Evolutionary conservation across 1,139 yeast species (phyloP).

Genomic region (Kluyveromyces sp.): DNA sequence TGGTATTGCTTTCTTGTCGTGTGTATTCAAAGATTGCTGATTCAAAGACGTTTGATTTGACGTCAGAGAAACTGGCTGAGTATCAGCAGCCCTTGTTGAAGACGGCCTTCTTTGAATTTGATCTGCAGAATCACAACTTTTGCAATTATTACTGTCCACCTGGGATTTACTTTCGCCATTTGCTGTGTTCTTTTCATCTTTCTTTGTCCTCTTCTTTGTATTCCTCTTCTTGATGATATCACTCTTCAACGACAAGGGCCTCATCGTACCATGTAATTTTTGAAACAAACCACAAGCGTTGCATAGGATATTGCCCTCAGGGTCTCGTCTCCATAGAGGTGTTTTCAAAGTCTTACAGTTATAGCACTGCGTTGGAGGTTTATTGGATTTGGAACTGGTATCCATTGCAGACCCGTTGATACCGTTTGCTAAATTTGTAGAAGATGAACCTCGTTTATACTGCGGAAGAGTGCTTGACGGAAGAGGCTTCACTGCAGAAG

Average conservation of each 20-base stretch:
- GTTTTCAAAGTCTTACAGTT: constrained; percentile 93
- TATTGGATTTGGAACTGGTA: constrained; percentile 1
- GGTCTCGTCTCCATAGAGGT: constrained; percentile 93
- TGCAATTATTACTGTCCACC: background rate
- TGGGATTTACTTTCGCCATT: constrained; percentile 6
- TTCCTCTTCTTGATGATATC: constrained; percentile 86
- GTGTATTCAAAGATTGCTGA: constrained; percentile 16
- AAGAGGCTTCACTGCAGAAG: constrained; percentile 23
- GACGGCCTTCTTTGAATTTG: constrained; percentile 12
- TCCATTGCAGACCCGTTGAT: background rate
- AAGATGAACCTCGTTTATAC: constrained; percentile 20
- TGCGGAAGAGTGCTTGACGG: constrained; percentile 27
- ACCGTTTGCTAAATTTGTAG: background rate
- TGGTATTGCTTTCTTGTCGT: constrained; percentile 12
- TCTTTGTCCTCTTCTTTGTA: constrained; percentile 33
- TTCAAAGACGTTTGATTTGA: constrained; percentile 16
- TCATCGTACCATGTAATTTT: constrained; percentile 88
- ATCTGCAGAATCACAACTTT: constrained; percentile 11
- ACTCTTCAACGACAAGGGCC: constrained; percentile 86
- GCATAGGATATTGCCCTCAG: constrained; percentile 88
- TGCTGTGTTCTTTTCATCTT: constrained; percentile 8
- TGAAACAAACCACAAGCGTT: constrained; percentile 94
- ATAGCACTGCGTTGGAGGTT: constrained; percentile 46
- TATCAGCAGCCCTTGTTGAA: constrained; percentile 10
- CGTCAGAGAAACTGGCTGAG: constrained; percentile 21